Evolutionary conservation across 768 basidiomycete species (phyloP).

Genomic region (Gyrodon lividus): DNA sequence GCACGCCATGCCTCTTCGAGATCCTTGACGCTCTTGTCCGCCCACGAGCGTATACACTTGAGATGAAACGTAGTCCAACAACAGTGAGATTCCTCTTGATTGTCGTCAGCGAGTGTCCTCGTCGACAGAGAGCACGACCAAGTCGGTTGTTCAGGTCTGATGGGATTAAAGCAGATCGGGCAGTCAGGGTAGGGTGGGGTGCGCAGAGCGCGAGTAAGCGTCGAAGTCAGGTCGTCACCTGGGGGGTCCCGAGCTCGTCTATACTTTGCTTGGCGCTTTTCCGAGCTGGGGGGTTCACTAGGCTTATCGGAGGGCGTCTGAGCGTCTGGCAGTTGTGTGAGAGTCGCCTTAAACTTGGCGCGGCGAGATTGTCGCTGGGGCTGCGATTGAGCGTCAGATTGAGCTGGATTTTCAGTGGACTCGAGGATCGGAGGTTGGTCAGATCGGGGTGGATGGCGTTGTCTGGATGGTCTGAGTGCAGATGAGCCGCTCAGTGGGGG

Average conservation of each 20-base stretch:
- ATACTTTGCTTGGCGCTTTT: slow-evolving; percentile 8
- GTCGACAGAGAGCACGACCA: slow-evolving; percentile 81
- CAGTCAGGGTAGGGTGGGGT: slow-evolving; percentile 77
- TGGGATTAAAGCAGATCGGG: slow-evolving; percentile 77
- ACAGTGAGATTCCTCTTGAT: slow-evolving; percentile 45
- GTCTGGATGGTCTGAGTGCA: neutral
- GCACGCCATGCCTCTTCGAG: slow-evolving; percentile 69
- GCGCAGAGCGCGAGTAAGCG: slow-evolving; percentile 62
- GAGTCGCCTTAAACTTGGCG: slow-evolving; percentile 35
- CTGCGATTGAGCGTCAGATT: neutral
- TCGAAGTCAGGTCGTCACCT: slow-evolving; percentile 71
- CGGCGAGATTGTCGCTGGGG: slow-evolving; percentile 28
- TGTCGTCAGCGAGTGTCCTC: slow-evolving; percentile 7
- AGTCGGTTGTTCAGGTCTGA: slow-evolving; percentile 75
- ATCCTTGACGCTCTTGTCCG: slow-evolving; percentile 74
- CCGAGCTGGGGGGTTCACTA: neutral
- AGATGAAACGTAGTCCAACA: slow-evolving; percentile 94
- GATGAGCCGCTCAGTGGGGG: neutral
- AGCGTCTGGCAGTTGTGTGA: slow-evolving; percentile 25
- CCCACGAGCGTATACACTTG: slow-evolving; percentile 88
- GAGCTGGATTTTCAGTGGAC: neutral
- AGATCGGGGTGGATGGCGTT: neutral
- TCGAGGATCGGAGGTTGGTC: neutral
- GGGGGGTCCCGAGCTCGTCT: slow-evolving; percentile 11
- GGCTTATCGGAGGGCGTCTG: slow-evolving; percentile 4